Conservation (phyloP, 2,329 filamentous ascomycete species). For the Aspergillus pseudoterreus region DNA sequence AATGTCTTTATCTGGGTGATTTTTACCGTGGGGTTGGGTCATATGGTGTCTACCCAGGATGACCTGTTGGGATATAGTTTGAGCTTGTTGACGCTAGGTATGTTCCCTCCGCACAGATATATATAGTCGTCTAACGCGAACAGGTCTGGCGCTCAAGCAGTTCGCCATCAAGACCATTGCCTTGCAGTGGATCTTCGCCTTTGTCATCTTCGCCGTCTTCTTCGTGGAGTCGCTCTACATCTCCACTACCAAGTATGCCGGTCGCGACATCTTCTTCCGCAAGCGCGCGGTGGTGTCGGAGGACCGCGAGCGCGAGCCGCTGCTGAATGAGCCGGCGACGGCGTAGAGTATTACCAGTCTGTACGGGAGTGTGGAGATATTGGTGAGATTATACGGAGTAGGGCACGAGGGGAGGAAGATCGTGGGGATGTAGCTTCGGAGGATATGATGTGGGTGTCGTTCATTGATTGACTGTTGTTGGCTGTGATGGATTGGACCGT, state of each 20-base stretch:
- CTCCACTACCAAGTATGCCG: slow-evolving; percentile 30
- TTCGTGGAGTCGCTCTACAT: slow-evolving; percentile 62
- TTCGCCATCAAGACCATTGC: slow-evolving; percentile 69
- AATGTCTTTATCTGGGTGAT: slow-evolving; percentile 88
- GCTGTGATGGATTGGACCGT: no score
- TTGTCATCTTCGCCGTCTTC: slow-evolving; percentile 72
- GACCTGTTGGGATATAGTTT: slow-evolving; percentile 76
- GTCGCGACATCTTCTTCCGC: slow-evolving; percentile 35
- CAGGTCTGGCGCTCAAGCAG: slow-evolving; percentile 70
- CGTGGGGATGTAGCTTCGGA: no score
- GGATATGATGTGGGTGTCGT: no score
- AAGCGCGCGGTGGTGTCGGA: slow-evolving; percentile 33
- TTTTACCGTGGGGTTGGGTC: slow-evolving; percentile 71
- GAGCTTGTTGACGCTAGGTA: slow-evolving; percentile 67
- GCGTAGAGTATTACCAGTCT: not conserved
- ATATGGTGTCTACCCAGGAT: slow-evolving; percentile 70
- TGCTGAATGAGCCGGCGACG: slow-evolving; percentile 42
- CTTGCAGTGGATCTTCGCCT: slow-evolving; percentile 90
- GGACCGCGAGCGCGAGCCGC: slow-evolving; percentile 52
- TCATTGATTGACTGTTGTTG: no score
- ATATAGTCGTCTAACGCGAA: not conserved
- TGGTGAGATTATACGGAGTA: no score
- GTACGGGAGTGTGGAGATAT: not conserved
- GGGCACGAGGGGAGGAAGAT: no score
- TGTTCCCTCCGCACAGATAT: slow-evolving; percentile 22